Percentiles rank a stretch among this genome's conserved stretches.
Evolutionary conservation across 2,329 filamentous ascomycete species (phyloP).

Genomic region (Hypoxylon sp.): DNA sequence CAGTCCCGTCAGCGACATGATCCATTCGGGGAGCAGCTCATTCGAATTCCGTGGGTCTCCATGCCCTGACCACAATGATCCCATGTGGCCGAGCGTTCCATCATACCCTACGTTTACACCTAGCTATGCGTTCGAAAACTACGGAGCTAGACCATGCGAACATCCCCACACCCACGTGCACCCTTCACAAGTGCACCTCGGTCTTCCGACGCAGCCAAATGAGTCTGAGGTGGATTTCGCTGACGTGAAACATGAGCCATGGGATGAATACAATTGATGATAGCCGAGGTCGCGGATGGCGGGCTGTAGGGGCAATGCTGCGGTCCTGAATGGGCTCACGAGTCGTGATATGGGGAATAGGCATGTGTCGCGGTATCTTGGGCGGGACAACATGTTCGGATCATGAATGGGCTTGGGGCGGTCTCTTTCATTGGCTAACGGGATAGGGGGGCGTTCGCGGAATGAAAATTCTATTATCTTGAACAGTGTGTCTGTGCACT

Average conservation of each 20-base stretch:
- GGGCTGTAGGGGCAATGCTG: background rate
- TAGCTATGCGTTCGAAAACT: constrained; percentile 57
- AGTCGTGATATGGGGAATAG: constrained; percentile 5
- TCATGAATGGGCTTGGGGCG: constrained; percentile 5
- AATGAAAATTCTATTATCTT: constrained; percentile 8
- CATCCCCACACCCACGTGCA: constrained; percentile 52
- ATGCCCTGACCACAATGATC: constrained; percentile 48
- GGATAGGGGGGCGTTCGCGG: constrained; percentile 17
- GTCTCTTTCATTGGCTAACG: constrained; percentile 7
- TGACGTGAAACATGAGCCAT: constrained; percentile 55
- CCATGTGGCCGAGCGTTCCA: constrained; percentile 51
- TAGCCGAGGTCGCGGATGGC: no score
- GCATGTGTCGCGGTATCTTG: background rate
- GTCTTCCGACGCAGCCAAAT: constrained; percentile 45
- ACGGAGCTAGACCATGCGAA: constrained; percentile 50
- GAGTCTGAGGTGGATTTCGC: constrained; percentile 47
- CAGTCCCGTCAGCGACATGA: constrained; percentile 52
- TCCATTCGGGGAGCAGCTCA: constrained; percentile 45
- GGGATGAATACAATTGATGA: constrained; percentile 66
- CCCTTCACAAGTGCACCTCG: constrained; percentile 45
- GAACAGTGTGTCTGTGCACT: background rate
- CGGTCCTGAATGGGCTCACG: background rate
- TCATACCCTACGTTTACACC: constrained; percentile 58
- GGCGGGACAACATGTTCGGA: background rate
- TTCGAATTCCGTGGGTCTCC: constrained; percentile 51